Conservation (phyloP, 2,329 filamentous ascomycete genomes). For the Monilinia fructicola region DNA sequence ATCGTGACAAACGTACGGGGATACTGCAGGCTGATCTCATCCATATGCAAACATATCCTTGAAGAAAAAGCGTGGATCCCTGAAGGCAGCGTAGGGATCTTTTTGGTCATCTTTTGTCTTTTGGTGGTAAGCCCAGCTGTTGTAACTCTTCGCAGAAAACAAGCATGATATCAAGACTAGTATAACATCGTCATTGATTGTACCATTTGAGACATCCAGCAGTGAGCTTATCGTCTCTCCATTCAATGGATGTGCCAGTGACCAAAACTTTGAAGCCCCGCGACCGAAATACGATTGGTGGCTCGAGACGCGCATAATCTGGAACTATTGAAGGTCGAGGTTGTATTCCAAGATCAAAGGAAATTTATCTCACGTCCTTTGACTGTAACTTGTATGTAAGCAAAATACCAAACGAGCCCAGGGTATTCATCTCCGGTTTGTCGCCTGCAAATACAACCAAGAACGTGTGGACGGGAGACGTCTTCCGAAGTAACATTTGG, state of each 20-base stretch:
- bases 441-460: slow-evolving; percentile 10
- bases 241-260: slow-evolving; percentile 14
- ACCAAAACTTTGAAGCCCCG: slow-evolving; percentile 3
- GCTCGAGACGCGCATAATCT: slow-evolving; percentile 19
- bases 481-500: slow-evolving; percentile 13
- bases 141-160: neutral
- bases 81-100: neutral
- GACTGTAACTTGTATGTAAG: neutral
- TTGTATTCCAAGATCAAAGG: slow-evolving; percentile 17
- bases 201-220: slow-evolving; percentile 4
- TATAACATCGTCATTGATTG: slow-evolving; percentile 14
- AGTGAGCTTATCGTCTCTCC: slow-evolving; percentile 4
- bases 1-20: slow-evolving; percentile 18
- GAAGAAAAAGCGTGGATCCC: slow-evolving; percentile 13
- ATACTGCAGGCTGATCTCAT: slow-evolving; percentile 23
- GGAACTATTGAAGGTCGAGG: slow-evolving; percentile 13
- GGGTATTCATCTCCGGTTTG: slow-evolving; percentile 3
- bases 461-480: slow-evolving; percentile 10
- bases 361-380: neutral
- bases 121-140: neutral
- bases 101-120: neutral
- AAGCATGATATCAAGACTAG: neutral
- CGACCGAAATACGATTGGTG: slow-evolving; percentile 13
- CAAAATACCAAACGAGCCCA: neutral
- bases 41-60: slow-evolving; percentile 11